Percentiles rank a stretch among this genome's conserved stretches.
phyloP scores from a whole-genome alignment of 2,329 filamentous ascomycete genomes.

The Colletotrichum sp. region DNA sequence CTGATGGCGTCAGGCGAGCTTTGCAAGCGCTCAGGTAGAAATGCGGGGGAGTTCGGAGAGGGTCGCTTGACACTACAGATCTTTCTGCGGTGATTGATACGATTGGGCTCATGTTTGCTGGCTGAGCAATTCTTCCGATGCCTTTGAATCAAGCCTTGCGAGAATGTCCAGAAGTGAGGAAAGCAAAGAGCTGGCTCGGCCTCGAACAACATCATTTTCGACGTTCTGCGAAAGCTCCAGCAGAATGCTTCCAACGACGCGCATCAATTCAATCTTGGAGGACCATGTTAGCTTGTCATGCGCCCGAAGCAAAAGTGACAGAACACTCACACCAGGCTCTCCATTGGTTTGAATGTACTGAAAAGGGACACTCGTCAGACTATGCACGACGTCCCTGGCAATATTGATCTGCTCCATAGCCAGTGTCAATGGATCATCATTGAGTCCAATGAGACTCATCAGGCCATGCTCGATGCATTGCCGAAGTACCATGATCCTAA shows the following conservation, averaged over 20 bases:
- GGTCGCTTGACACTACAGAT: background rate
- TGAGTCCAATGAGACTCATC: background rate
- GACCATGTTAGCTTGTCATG: background rate
- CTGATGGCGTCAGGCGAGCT: background rate
- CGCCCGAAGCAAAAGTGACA: too few relatives aligned
- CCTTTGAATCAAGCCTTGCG: background rate
- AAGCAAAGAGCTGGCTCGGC: background rate
- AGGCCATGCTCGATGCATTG: background rate
- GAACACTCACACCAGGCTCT: background rate
- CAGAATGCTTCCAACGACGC: constrained; percentile 40
- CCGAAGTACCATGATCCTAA: background rate
- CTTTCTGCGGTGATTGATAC: background rate
- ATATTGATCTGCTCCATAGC: constrained; percentile 7
- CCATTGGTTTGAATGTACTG: constrained; percentile 3
- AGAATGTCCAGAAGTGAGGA: background rate
- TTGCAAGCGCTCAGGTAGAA: background rate
- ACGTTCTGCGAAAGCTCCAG: constrained; percentile 30
- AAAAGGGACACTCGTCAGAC: background rate
- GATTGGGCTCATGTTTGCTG: background rate
- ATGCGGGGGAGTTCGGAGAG: background rate
- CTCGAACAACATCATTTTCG: background rate
- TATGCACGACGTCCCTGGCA: background rate
- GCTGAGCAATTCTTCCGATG: background rate
- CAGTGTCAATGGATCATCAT: background rate
- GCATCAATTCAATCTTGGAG: constrained; percentile 41